phyloP scores from a whole-genome alignment of 768 basidiomycete species.

The Ephemerocybe angulata region DNA sequence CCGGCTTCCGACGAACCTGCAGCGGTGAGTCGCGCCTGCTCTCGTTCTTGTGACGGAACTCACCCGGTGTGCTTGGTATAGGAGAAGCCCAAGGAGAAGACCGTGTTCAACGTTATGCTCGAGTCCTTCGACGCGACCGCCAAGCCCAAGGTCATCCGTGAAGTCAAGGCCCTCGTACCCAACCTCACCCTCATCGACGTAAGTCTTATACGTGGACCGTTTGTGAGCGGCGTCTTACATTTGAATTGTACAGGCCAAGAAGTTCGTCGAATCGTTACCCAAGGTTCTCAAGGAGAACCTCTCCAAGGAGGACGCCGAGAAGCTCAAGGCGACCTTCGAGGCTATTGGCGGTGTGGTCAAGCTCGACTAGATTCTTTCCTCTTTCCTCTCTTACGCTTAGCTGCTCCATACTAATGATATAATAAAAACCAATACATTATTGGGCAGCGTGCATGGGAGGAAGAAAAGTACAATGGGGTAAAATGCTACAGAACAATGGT shows the following conservation, averaged over 20 bases:
- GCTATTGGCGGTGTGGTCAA: constrained; percentile 82
- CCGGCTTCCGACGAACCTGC: constrained; percentile 58
- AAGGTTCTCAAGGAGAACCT: constrained; percentile 92
- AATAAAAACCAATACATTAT: constrained; percentile 7
- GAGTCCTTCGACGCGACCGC: constrained; percentile 89
- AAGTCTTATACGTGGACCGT: constrained; percentile 28
- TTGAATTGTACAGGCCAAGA: constrained; percentile 76
- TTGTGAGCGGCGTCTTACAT: neutral
- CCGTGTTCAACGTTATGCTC: constrained; percentile 90
- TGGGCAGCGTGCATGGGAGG: constrained; percentile 5
- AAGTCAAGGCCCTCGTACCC: constrained; percentile 94
- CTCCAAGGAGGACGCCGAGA: constrained; percentile 96
- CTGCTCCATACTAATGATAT: constrained; percentile 7
- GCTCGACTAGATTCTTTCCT: constrained; percentile 57
- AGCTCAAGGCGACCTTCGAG: constrained; percentile 88
- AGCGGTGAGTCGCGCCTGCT: constrained; percentile 45
- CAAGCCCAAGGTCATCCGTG: constrained; percentile 96
- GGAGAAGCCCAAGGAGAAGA: constrained; percentile 99
- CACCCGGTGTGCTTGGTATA: constrained; percentile 24
- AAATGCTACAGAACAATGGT: constrained; percentile 10
- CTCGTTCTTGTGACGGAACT: neutral
- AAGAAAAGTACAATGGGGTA: constrained; percentile 19
- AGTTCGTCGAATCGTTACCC: constrained; percentile 94
- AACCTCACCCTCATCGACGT: constrained; percentile 97
- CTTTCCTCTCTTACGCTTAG: constrained; percentile 16